Evolutionary conservation across 2,329 filamentous ascomycete genomes (phyloP).

Genomic region (Penicillium griseofulvum): DNA sequence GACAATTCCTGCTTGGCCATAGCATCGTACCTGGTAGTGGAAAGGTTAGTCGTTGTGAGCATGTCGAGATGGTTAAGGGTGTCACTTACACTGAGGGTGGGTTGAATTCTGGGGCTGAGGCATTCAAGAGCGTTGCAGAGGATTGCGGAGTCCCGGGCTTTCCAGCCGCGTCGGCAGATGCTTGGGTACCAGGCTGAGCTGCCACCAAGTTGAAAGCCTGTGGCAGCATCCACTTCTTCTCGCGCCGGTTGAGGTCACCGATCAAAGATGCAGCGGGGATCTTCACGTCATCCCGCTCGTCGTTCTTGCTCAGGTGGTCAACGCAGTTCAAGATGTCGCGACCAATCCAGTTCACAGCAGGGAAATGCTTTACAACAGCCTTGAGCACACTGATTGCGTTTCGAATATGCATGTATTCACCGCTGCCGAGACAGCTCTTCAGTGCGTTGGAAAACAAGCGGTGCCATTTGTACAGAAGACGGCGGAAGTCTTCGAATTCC

Average conservation of each 20-base stretch:
- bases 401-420: slow-evolving; percentile 96
- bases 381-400: slow-evolving; percentile 92
- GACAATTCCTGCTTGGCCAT: slow-evolving; percentile 21
- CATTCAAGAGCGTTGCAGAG: slow-evolving; percentile 41
- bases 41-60: slow-evolving; percentile 20
- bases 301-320: slow-evolving; percentile 44
- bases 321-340: slow-evolving; percentile 44
- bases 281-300: slow-evolving; percentile 50
- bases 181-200: slow-evolving; percentile 22
- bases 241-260: slow-evolving; percentile 48
- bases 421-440: slow-evolving; percentile 74
- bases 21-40: slow-evolving; percentile 29
- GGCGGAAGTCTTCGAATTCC: slow-evolving; percentile 81
- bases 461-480: slow-evolving; percentile 87
- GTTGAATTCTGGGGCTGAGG: slow-evolving; percentile 42
- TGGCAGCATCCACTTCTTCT: slow-evolving; percentile 50
- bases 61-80: background rate
- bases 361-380: slow-evolving; percentile 76
- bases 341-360: slow-evolving; percentile 85
- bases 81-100: slow-evolving; percentile 39
- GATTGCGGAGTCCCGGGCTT: slow-evolving; percentile 30
- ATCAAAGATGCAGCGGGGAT: slow-evolving; percentile 51
- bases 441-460: slow-evolving; percentile 74
- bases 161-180: slow-evolving; percentile 20
- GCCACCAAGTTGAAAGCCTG: slow-evolving; percentile 45